Evolutionary conservation across 768 basidiomycete genomes (phyloP).

Genomic region (Lactarius evosmus): DNA sequence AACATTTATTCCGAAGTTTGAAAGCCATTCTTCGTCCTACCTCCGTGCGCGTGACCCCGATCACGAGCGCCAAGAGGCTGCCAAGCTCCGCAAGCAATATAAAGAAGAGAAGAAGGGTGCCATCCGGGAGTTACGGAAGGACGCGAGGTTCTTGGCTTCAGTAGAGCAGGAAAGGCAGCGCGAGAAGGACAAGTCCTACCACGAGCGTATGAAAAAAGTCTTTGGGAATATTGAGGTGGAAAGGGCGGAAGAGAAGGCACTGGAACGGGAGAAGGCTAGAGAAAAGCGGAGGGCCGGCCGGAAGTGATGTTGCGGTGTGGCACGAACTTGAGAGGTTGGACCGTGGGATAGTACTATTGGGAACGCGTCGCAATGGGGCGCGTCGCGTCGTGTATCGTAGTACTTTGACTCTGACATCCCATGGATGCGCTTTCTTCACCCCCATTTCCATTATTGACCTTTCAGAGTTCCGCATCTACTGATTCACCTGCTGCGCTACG

Average conservation of each 20-base stretch:
- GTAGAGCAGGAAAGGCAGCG: slow-evolving; percentile 82
- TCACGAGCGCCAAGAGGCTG: slow-evolving; percentile 79
- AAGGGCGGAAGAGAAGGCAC: slow-evolving; percentile 90
- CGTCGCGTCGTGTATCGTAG: slow-evolving; percentile 5
- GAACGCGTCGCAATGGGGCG: slow-evolving; percentile 12
- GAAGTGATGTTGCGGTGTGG: slow-evolving; percentile 58
- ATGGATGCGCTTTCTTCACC: slow-evolving; percentile 26
- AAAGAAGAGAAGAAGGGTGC: slow-evolving; percentile 97
- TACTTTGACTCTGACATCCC: slow-evolving; percentile 14
- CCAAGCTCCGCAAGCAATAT: slow-evolving; percentile 83
- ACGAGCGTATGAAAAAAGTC: slow-evolving; percentile 78
- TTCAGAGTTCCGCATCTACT: slow-evolving; percentile 19
- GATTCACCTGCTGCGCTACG: slow-evolving; percentile 27
- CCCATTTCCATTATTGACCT: slow-evolving; percentile 25
- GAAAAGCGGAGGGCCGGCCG: slow-evolving; percentile 76
- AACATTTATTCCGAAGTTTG: slow-evolving; percentile 92
- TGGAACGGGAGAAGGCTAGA: slow-evolving; percentile 77
- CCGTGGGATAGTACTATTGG: not conserved
- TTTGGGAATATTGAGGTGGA: slow-evolving; percentile 78
- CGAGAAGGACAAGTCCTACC: slow-evolving; percentile 82
- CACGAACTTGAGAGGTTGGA: too few species aligned
- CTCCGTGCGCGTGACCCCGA: slow-evolving; percentile 86
- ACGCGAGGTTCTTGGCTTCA: slow-evolving; percentile 85
- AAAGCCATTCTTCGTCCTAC: slow-evolving; percentile 68
- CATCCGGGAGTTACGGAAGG: slow-evolving; percentile 93